These are phyloP conservation scores for Pulicaria dysenterica DNA, from an alignment of 129 eudicot species.

Conservation along the genomic window DNA sequence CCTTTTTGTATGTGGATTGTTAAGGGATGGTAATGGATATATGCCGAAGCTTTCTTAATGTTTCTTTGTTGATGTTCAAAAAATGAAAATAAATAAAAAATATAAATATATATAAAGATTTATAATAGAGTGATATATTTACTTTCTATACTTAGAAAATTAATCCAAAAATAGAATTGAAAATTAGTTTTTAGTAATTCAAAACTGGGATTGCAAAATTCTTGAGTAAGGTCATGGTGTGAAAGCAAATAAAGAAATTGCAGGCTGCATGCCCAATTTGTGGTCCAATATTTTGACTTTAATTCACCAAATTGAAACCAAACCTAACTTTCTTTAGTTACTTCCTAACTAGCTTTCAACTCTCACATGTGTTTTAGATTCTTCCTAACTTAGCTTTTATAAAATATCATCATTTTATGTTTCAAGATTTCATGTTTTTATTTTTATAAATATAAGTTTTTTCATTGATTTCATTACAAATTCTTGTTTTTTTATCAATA, in stretches of 20 bases:
- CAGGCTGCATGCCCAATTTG: conserved; percentile 27
- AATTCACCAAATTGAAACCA: conserved; percentile 14
- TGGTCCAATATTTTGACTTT: conserved; percentile 43
- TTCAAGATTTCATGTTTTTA: neutral
- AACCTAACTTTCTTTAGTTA: conserved; percentile 35
- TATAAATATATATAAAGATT: too few species aligned
- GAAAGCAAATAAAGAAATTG: conserved; percentile 35
- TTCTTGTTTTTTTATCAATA: too few species aligned
- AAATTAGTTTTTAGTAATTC: neutral
- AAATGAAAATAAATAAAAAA: too few species aligned
- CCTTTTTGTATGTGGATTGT: too few species aligned
- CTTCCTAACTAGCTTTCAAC: conserved; percentile 21
- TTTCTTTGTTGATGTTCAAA: too few species aligned
- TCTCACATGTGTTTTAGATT: conserved; percentile 19
- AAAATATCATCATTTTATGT: neutral
- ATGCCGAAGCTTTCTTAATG: too few species aligned
- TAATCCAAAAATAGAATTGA: neutral
- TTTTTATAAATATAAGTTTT: neutral
- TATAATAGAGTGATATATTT: too few species aligned
- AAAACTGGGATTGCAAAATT: conserved; percentile 7
- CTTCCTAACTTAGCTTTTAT: conserved; percentile 3
- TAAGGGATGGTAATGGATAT: too few species aligned
- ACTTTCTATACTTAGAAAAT: neutral
- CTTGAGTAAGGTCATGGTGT: conserved; percentile 21
- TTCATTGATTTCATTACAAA: too few species aligned